Conservation (phyloP, 768 basidiomycete genomes). For the Atractiella rhizophila region DNA sequence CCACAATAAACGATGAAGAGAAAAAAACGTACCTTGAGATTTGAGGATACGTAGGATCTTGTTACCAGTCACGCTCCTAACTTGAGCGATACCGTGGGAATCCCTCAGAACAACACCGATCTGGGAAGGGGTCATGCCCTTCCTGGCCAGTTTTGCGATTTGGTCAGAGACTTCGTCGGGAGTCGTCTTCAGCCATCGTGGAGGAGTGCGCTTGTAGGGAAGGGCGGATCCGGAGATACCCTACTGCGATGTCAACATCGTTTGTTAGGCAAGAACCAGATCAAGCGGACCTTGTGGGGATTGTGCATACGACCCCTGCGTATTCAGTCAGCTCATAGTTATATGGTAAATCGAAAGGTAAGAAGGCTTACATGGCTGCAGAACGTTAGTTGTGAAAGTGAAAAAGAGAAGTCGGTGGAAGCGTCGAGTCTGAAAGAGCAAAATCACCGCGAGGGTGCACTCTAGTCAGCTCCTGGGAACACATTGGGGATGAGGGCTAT, state of each 20-base stretch:
- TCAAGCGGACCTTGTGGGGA: constrained; percentile 99
- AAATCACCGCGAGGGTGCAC: not conserved
- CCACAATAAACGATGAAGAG: not conserved
- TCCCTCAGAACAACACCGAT: constrained; percentile 96
- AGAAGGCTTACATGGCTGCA: not conserved
- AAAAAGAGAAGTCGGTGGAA: not conserved
- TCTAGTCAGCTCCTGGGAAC: no score
- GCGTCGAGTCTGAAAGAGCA: not conserved
- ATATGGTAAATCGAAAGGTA: constrained; percentile 7
- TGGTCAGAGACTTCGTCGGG: constrained; percentile 86
- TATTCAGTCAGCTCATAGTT: no score
- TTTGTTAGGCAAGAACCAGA: constrained; percentile 25
- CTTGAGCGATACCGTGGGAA: constrained; percentile 93
- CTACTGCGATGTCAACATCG: not conserved
- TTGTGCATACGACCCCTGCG: constrained; percentile 96
- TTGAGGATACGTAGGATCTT: constrained; percentile 97
- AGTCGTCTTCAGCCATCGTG: constrained; percentile 87
- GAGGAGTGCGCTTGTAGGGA: constrained; percentile 83
- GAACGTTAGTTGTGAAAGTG: not conserved
- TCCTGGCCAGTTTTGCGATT: constrained; percentile 88
- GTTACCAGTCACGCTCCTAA: constrained; percentile 95
- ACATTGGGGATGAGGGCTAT: no score
- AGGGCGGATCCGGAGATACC: constrained; percentile 65
- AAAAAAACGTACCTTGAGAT: constrained; percentile 58
- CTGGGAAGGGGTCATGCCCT: constrained; percentile 90